Percentiles rank a stretch among this genome's conserved stretches.
Conservation (phyloP, 23 red algal genomes). For the Gracilaria domingensis region DNA sequence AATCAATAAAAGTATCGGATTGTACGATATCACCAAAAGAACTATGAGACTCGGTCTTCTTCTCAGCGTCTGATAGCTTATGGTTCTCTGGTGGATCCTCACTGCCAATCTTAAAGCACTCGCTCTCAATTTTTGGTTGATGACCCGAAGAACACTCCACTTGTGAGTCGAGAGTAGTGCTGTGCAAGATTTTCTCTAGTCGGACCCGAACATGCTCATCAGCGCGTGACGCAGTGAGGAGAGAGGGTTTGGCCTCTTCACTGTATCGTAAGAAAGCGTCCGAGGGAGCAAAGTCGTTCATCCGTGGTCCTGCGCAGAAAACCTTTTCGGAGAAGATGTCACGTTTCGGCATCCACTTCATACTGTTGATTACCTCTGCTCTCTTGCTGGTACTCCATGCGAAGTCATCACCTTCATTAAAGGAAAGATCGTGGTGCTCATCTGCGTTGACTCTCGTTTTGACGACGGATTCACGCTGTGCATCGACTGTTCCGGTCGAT, state of each 20-base stretch:
- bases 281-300: slow-evolving; percentile 38
- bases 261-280: slow-evolving; percentile 22
- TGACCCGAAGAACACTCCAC: not conserved
- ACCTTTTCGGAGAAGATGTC: slow-evolving; percentile 16
- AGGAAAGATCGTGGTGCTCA: too few species aligned
- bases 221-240: not conserved
- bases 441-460: not conserved
- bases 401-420: too few species aligned
- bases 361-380: slow-evolving; percentile 9
- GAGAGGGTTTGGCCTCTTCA: slow-evolving; percentile 11
- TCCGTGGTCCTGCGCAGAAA: slow-evolving; percentile 3
- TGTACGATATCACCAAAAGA: not conserved
- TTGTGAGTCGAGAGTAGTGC: slow-evolving; percentile 7
- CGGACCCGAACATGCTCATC: not conserved
- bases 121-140: not conserved
- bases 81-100: not conserved
- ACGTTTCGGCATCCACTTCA: not conserved
- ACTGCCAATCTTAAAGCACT: not conserved
- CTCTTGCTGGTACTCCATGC: slow-evolving; percentile 7
- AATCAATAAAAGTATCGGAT: not conserved
- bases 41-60: not conserved
- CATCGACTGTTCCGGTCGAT: not conserved
- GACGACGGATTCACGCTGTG: not conserved
- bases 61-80: not conserved
- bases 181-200: slow-evolving; percentile 15